Conservation (phyloP, 1,284 basidiomycete species). For the Sporisorium sorghi region DNA sequence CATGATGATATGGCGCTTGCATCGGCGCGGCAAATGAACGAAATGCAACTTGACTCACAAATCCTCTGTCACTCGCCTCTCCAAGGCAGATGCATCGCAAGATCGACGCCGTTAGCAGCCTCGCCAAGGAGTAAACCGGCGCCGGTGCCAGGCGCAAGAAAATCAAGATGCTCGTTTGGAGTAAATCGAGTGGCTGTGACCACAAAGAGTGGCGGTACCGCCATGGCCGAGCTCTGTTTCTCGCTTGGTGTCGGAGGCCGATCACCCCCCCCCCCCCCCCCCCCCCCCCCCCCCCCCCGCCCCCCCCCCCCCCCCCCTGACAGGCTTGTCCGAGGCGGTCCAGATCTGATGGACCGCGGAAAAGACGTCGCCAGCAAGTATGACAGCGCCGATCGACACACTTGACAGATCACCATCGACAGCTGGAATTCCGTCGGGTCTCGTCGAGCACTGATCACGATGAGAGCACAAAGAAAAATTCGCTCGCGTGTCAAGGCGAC, state of each 20-base stretch:
- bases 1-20: neutral
- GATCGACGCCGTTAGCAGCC: neutral
- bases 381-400: neutral
- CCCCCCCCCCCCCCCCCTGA: too few species aligned
- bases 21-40: neutral
- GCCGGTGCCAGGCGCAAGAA: neutral
- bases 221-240: conserved; percentile 9
- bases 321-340: conserved; percentile 14
- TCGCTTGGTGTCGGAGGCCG: conserved; percentile 10
- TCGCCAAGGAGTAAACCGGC: neutral
- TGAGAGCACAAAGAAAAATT: neutral
- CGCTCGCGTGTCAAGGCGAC: neutral
- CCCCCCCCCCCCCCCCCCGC: too few species aligned
- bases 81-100: neutral
- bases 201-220: neutral
- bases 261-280: too few species aligned
- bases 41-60: neutral
- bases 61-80: neutral
- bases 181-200: neutral
- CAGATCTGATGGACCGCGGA: conserved; percentile 11
- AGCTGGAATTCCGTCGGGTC: neutral
- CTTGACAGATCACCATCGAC: neutral
- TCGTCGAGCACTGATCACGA: neutral
- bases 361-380: too few species aligned
- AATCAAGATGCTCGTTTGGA: neutral